Evolutionary conservation across 768 basidiomycete genomes (phyloP), one percentile per base, ranked within the genome.

Genomic region (Pisolithus sp.): DNA sequence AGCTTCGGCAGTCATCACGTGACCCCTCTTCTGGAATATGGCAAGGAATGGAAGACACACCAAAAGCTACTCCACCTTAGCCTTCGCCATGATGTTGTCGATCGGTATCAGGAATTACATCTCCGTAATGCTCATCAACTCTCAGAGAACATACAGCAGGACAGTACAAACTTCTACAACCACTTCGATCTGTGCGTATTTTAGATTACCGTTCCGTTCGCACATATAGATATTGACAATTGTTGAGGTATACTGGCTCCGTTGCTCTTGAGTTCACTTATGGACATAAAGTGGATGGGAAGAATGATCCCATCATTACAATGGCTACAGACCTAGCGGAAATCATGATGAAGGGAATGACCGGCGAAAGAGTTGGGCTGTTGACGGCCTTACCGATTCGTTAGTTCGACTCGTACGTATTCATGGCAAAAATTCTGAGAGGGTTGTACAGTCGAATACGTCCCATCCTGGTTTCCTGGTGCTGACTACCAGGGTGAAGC

Each of bases 331-430:
- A 36, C 28, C 55, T 63, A 20, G 42, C 53, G 47, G 59, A 44
- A 20, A 58, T 49, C 10, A 51, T 67, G 20, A 18, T 45, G 7
- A 63, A 56, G 46, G 58, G 53, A 3, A 24, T 41, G 0, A 52
- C 61, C 28, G 15, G 61, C 12, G 65, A 57, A 44, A 58, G 48
- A 36, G 59, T 58, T 46, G 58, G 62, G 41, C 20, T 68, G 2
- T 51, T 66, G 18, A 44, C 42, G 17, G 38, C 59, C 17, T 64
- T 66, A 50, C 66, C 64, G 21, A 66, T 62, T 34, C 54, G 66
- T 67, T 49, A 4, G 64, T 62, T 23, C 49, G 12, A 2, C 51
- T 12, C 8, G 18, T 26, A 2, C 15, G 52, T 15, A 31, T 53
- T 24, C 9, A 12, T n/a, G 43, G 23, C 7, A n/a, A 45, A 10